Percentiles rank a stretch among this genome's conserved stretches.
These are phyloP conservation scores for Microdochium paspali DNA, from an alignment of 2,329 filamentous ascomycete genomes.

Conservation along the genomic window DNA sequence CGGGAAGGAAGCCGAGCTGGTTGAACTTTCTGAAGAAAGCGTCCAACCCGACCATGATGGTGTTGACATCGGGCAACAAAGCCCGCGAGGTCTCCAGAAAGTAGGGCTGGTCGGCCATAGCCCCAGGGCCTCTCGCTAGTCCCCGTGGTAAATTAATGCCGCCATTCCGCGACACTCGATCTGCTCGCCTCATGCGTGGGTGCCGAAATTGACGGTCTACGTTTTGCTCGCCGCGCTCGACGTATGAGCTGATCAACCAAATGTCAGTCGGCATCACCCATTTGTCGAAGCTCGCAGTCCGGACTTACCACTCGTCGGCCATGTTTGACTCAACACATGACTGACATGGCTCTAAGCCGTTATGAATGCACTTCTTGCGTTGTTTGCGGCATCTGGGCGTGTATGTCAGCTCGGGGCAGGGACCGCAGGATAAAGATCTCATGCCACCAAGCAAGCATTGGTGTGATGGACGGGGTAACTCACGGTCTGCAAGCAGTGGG, in stretches of 20 bases:
- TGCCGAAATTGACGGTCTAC: conserved; percentile 47
- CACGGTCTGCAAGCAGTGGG: conserved; percentile 44
- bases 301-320: conserved; percentile 36
- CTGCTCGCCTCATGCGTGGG: conserved; percentile 34
- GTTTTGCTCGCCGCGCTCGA: conserved; percentile 41
- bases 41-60: conserved; percentile 41
- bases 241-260: conserved; percentile 32
- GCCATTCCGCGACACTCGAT: conserved; percentile 19
- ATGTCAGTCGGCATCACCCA: conserved; percentile 2
- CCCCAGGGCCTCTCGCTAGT: not conserved
- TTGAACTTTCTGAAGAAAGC: conserved; percentile 47
- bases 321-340: conserved; percentile 41
- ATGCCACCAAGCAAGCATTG: not conserved
- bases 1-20: conserved; percentile 50
- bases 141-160: conserved; percentile 4
- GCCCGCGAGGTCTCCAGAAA: conserved; percentile 33
- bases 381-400: conserved; percentile 40
- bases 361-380: conserved; percentile 46
- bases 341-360: conserved; percentile 40
- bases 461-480: not conserved
- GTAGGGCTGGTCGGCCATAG: not conserved
- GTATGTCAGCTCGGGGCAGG: not conserved
- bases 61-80: conserved; percentile 35
- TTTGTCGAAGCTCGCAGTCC: conserved; percentile 1
- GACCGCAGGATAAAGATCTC: not conserved